Conservation (phyloP, 139 green algal species). For the Chlamydomonas urium region DNA sequence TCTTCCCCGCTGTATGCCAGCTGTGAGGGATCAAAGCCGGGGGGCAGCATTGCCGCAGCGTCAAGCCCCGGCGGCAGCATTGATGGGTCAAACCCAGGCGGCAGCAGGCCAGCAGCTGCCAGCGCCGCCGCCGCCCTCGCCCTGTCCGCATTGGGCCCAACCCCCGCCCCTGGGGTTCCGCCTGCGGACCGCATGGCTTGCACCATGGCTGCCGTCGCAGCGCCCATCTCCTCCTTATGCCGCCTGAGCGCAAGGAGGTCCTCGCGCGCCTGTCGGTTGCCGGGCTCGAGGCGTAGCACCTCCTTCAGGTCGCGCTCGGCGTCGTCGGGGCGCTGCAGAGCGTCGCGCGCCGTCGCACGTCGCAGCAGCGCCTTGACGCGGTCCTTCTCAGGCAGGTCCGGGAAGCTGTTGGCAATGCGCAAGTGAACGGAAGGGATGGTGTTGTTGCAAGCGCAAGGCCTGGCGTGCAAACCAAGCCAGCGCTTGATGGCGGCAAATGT, state of each 20-base stretch:
- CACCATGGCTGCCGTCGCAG: constrained; percentile 15
- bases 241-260: constrained; percentile 37
- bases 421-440: too few species aligned
- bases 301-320: constrained; percentile 41
- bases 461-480: too few species aligned
- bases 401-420: too few species aligned
- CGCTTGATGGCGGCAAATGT: too few species aligned
- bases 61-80: too few species aligned
- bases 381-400: too few species aligned
- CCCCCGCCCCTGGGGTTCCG: neutral
- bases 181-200: neutral
- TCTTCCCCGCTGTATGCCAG: too few species aligned
- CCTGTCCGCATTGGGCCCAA: too few species aligned
- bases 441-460: too few species aligned
- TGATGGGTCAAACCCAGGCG: constrained; percentile 13
- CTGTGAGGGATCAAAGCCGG: too few species aligned
- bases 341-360: constrained; percentile 42
- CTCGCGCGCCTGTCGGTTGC: constrained; percentile 55
- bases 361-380: constrained; percentile 59
- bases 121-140: neutral
- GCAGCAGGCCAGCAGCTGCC: neutral
- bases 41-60: too few species aligned
- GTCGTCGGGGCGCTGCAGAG: constrained; percentile 36
- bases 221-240: constrained; percentile 28
- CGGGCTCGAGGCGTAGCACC: constrained; percentile 45